Conservation (phyloP, 2,329 filamentous ascomycete genomes). For the Colletotrichum higginsianum region DNA sequence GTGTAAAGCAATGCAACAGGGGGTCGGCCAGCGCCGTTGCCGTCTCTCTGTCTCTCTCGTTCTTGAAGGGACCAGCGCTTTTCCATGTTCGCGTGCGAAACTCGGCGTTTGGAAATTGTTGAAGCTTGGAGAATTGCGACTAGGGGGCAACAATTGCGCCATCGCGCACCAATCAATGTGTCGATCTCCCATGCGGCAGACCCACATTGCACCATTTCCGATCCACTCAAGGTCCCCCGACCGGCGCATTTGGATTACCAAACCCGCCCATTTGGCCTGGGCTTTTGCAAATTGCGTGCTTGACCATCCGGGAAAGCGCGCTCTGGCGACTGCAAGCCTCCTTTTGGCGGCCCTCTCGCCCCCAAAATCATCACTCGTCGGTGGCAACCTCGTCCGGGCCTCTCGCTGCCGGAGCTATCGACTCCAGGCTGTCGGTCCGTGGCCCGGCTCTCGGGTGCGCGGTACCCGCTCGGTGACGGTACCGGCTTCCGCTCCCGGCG, state of each 20-base stretch:
- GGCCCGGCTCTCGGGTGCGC: slow-evolving; percentile 31
- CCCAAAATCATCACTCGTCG: slow-evolving; percentile 34
- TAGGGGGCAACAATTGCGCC: slow-evolving; percentile 42
- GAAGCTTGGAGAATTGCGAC: slow-evolving; percentile 40
- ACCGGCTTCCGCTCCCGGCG: slow-evolving; percentile 36
- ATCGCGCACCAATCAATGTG: slow-evolving; percentile 38
- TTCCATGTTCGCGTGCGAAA: slow-evolving; percentile 37
- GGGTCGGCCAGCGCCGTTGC: slow-evolving; percentile 7
- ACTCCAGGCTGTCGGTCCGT: slow-evolving; percentile 35
- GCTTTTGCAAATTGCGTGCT: slow-evolving; percentile 38
- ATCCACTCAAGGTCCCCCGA: slow-evolving; percentile 35
- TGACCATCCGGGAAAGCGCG: slow-evolving; percentile 25
- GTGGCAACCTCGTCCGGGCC: slow-evolving; percentile 36
- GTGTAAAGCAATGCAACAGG: slow-evolving; percentile 19
- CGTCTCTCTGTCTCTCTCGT: neutral
- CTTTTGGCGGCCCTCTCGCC: slow-evolving; percentile 12
- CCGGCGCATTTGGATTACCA: slow-evolving; percentile 31
- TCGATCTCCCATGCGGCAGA: neutral
- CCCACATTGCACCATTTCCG: slow-evolving; percentile 41
- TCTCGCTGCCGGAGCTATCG: slow-evolving; percentile 7
- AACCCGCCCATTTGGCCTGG: slow-evolving; percentile 30
- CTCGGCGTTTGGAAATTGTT: slow-evolving; percentile 42
- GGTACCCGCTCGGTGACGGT: slow-evolving; percentile 40
- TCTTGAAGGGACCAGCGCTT: too few species aligned
- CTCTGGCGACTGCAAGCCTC: slow-evolving; percentile 23